These are phyloP conservation scores for Cadophora malorum DNA, from an alignment of 2,329 filamentous ascomycete genomes.

Conservation along the genomic window DNA sequence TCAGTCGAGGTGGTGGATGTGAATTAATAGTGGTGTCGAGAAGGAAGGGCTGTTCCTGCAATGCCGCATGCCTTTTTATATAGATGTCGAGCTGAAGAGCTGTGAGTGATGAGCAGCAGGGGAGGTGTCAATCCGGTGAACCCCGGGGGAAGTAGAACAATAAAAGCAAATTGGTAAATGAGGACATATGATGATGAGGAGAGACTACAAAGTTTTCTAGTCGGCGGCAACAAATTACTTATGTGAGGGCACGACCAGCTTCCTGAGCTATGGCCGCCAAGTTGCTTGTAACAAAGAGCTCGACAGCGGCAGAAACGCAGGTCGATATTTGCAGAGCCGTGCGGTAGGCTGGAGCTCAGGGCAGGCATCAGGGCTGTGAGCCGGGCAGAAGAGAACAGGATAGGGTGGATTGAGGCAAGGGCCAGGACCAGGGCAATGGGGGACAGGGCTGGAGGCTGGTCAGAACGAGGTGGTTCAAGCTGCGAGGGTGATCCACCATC, in stretches of 20 bases:
- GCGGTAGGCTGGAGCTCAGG: slow-evolving; percentile 22
- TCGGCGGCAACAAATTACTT: slow-evolving; percentile 35
- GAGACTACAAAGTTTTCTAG: slow-evolving; percentile 28
- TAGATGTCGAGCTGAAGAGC: slow-evolving; percentile 27
- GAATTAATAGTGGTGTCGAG: slow-evolving; percentile 16
- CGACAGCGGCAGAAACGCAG: slow-evolving; percentile 32
- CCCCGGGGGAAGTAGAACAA: slow-evolving; percentile 31
- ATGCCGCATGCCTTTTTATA: slow-evolving; percentile 33
- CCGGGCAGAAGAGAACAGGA: slow-evolving; percentile 10
- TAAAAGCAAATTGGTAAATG: slow-evolving; percentile 36
- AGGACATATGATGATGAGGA: slow-evolving; percentile 25
- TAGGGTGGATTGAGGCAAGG: slow-evolving; percentile 3
- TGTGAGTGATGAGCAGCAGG: slow-evolving; percentile 21
- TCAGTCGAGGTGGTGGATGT: slow-evolving; percentile 11
- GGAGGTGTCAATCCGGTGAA: slow-evolving; percentile 24
- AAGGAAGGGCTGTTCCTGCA: slow-evolving; percentile 19
- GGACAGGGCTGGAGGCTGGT: not conserved
- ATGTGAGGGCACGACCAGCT: slow-evolving; percentile 31
- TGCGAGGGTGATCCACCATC: slow-evolving; percentile 42
- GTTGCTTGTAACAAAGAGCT: slow-evolving; percentile 35
- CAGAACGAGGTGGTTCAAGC: slow-evolving; percentile 29
- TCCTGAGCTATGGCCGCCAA: slow-evolving; percentile 39
- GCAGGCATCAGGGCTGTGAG: slow-evolving; percentile 23
- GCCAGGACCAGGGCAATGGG: slow-evolving; percentile 23
- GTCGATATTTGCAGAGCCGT: slow-evolving; percentile 27